Percentiles rank a stretch among this genome's conserved stretches.
These are phyloP conservation scores for Plectosphaerella sp. DNA, from an alignment of 2,329 filamentous ascomycete genomes.

Conservation along the genomic window DNA sequence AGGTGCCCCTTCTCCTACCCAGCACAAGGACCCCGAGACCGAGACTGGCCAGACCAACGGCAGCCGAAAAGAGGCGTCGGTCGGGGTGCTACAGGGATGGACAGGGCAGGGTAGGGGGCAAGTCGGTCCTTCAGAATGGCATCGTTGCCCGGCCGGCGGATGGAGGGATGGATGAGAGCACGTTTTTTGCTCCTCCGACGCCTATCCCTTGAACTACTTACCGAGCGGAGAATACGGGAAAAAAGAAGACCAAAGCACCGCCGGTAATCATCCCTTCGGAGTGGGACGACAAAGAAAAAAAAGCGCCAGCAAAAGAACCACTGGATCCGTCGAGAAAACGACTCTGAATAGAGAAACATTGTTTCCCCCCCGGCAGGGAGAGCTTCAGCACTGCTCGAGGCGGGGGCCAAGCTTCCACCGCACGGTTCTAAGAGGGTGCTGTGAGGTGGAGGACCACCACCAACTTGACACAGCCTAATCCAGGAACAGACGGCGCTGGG, in stretches of 20 bases:
- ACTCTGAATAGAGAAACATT: neutral
- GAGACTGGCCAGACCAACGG: neutral
- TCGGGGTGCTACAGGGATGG: too few relatives aligned
- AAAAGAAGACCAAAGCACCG: too few relatives aligned
- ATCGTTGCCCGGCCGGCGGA: neutral
- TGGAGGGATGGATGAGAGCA: neutral
- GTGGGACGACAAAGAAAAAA: too few relatives aligned
- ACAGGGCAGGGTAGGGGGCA: too few relatives aligned
- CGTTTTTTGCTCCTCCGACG: neutral
- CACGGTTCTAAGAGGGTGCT: neutral
- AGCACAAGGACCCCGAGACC: neutral
- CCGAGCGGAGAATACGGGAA: neutral
- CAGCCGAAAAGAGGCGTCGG: too few relatives aligned
- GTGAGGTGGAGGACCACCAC: neutral
- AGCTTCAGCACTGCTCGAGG: conserved; percentile 2
- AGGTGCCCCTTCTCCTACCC: neutral
- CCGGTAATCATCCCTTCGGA: too few relatives aligned
- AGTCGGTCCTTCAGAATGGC: too few relatives aligned
- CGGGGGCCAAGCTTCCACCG: neutral
- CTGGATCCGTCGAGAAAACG: neutral
- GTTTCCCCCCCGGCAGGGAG: neutral
- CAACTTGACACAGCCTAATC: neutral
- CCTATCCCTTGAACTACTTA: neutral
- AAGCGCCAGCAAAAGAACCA: neutral
- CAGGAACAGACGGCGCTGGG: neutral